Base-by-base conservation (phyloP, 192 early-diverging fungal genomes). In the Backusella circina region DNA sequence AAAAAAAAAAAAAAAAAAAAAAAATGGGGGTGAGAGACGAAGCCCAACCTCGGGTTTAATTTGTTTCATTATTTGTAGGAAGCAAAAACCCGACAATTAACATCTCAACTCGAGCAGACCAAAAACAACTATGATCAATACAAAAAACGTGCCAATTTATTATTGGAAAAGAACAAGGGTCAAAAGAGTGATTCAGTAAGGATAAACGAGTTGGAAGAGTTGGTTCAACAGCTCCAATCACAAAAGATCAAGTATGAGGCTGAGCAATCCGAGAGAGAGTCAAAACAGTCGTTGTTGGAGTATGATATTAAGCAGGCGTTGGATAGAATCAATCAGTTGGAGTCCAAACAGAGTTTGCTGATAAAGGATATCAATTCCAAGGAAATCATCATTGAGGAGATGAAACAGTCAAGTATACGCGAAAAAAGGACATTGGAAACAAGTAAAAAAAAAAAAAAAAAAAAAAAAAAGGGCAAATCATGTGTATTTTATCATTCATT, bases 71-170 rank as follows among this genome's bases (percentile, higher is more conserved):
- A n/a, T n/a, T 38, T 51, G 35, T 65, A 86, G 86, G 88, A 89
- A 76, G 77, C 79, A 3, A 86, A 82, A 79, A 75, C 81, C 37
- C 72, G 79, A 8, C 88, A 89, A 70, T 35, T 83, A 33, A 81
- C 77, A 39, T 36, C 73, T 16, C 88, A 89, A 26, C 36, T 82
- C 5, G 78, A 75, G n/a, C 85, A 86, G 44, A 66, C 80, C 0
- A 85, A 84, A 23, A 38, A 61, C 3, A 85, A 89, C 67, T 89
- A 84, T 80, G 85, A 89, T 31, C 85, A 86, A 71, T 89, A 89
- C 65, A 87, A 88, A 68, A 80, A 84, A 47, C 78, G 88, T 2
- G 88, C 88, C 0, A 83, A 86, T 72, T 30, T 76, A 37, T 73
- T 89, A 69, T 69, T 89, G 1, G 76, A 89, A 57, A 76, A 89